Conservation (phyloP, 2,329 filamentous ascomycete species). For the Leptographium wingfieldii region DNA sequence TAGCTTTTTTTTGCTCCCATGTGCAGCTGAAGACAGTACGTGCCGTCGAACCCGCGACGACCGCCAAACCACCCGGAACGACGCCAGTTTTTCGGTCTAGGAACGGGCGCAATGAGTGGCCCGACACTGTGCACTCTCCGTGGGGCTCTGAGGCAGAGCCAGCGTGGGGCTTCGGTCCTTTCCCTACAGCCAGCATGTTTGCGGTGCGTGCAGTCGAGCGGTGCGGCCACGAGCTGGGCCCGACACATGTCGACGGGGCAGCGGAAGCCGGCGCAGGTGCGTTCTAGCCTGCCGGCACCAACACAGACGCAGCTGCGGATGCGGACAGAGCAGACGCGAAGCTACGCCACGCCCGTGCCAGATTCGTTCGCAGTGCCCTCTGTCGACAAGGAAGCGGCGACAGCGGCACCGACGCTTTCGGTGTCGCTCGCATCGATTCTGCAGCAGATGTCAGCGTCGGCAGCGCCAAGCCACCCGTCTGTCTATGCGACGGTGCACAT, state of each 20-base stretch:
- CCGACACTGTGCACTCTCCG: background rate
- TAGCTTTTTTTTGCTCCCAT: background rate
- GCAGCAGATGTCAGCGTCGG: background rate
- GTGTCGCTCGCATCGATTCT: background rate
- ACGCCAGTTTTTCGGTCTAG: background rate
- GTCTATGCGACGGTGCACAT: slow-evolving; percentile 66
- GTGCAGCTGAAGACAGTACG: background rate
- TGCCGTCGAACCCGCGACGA: background rate
- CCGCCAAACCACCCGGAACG: background rate
- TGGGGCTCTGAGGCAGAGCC: background rate
- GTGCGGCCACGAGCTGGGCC: background rate
- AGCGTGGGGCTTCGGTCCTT: background rate
- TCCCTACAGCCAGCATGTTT: background rate
- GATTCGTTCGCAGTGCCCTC: too few relatives aligned
- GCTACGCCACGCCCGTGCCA: background rate
- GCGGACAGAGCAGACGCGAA: background rate
- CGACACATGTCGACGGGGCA: background rate
- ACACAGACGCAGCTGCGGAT: background rate
- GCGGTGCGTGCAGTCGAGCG: background rate
- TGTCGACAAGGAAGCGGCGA: background rate
- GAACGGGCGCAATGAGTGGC: background rate
- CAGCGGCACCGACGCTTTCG: background rate
- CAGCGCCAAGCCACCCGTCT: slow-evolving; percentile 6
- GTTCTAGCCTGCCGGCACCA: background rate
- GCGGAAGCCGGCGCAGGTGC: too few relatives aligned